Percentiles rank a stretch among this genome's conserved stretches.
Evolutionary conservation across 2,329 filamentous ascomycete species (phyloP).

Genomic region (Diaporthe australafricana): DNA sequence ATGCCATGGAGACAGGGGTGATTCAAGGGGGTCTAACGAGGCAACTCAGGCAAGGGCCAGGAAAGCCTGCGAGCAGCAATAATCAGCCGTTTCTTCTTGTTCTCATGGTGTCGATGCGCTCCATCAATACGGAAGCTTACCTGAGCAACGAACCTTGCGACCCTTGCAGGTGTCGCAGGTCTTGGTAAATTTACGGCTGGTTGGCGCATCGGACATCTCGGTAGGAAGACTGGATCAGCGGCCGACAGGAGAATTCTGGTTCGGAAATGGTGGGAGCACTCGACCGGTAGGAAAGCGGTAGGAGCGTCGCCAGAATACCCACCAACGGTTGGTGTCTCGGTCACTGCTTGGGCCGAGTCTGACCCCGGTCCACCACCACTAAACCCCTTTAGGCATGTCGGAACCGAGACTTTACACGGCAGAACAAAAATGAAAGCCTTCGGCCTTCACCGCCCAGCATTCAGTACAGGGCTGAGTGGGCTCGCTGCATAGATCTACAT

Average conservation of each 20-base stretch:
- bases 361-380: neutral
- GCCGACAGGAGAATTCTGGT: neutral
- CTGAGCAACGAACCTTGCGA: constrained; percentile 54
- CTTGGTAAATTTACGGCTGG: constrained; percentile 37
- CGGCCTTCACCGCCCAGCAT: neutral
- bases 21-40: constrained; percentile 39
- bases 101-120: neutral
- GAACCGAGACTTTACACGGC: neutral
- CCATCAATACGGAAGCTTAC: constrained; percentile 40
- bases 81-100: neutral
- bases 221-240: neutral
- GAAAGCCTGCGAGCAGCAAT: constrained; percentile 34
- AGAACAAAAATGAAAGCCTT: neutral
- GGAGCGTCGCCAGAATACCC: neutral
- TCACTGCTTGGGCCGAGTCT: neutral
- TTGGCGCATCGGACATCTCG: constrained; percentile 14
- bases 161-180: constrained; percentile 53
- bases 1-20: neutral
- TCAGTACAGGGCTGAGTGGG: neutral
- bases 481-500: neutral
- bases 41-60: constrained; percentile 46
- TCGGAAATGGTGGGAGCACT: neutral
- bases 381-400: constrained; percentile 7
- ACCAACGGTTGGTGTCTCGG: constrained; percentile 3
- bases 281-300: neutral